Evolutionary conservation across 352 stramenopile species (phyloP).

Genomic region (Phytophthora aleatoria): DNA sequence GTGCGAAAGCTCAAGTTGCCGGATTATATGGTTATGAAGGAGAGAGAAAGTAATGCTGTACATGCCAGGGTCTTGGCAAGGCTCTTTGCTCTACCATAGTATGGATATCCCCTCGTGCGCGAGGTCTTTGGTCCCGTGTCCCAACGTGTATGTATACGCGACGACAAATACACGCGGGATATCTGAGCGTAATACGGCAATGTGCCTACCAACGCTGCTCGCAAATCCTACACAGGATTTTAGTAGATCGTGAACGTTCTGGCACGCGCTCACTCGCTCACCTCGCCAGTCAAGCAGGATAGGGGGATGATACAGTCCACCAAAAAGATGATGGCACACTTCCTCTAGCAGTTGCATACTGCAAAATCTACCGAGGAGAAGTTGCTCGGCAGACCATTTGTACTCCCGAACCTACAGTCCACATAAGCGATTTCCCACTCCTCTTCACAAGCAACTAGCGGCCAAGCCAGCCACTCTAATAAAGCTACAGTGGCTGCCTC

Average conservation of each 20-base stretch:
- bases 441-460: background rate
- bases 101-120: too few species aligned
- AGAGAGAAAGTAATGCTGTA: too few species aligned
- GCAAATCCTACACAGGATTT: conserved; percentile 3
- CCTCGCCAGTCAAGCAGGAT: background rate
- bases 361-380: too few species aligned
- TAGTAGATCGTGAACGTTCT: background rate
- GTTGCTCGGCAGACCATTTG: too few species aligned
- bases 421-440: conserved; percentile 30
- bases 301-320: conserved; percentile 3
- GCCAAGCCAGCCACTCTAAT: background rate
- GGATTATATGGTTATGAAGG: too few species aligned
- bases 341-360: conserved; percentile 1
- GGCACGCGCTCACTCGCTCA: background rate
- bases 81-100: too few species aligned
- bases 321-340: background rate
- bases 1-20: too few species aligned
- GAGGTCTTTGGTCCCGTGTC: background rate
- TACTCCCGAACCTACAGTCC: too few species aligned
- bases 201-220: background rate
- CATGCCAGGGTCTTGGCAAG: too few species aligned
- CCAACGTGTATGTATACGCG: conserved; percentile 5
- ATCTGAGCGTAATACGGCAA: conserved; percentile 3
- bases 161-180: background rate
- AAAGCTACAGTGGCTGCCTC: too few species aligned